These are phyloP conservation scores for Periglandula ipomoeae DNA, from an alignment of 2,329 filamentous ascomycete genomes.

Conservation along the genomic window DNA sequence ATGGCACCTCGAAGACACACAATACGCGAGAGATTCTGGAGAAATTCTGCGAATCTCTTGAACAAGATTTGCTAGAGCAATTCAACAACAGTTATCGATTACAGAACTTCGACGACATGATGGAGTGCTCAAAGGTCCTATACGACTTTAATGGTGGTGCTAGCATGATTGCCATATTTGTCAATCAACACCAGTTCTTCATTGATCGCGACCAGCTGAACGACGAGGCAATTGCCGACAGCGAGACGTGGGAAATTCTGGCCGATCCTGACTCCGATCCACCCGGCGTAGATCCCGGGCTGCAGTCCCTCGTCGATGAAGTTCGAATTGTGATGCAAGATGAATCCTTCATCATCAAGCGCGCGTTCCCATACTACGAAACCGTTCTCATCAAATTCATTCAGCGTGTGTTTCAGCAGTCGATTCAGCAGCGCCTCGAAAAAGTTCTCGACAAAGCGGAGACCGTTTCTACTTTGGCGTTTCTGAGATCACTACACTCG, in stretches of 20 bases:
- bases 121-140: slow-evolving; percentile 88
- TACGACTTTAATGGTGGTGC: slow-evolving; percentile 93
- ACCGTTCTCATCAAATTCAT: slow-evolving; percentile 89
- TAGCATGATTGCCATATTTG: slow-evolving; percentile 90
- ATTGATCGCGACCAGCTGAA: slow-evolving; percentile 89
- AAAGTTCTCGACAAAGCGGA: slow-evolving; percentile 94
- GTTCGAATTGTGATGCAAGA: slow-evolving; percentile 94
- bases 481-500: slow-evolving; percentile 81
- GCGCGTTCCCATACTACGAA: slow-evolving; percentile 93
- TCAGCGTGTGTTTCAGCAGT: slow-evolving; percentile 95
- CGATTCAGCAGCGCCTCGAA: slow-evolving; percentile 90
- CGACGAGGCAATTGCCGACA: slow-evolving; percentile 70
- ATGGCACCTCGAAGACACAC: slow-evolving; percentile 33
- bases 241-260: slow-evolving; percentile 77
- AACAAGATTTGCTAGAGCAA: slow-evolving; percentile 90
- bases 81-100: slow-evolving; percentile 95
- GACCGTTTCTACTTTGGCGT: slow-evolving; percentile 83
- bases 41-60: slow-evolving; percentile 90
- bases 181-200: slow-evolving; percentile 99
- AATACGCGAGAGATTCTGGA: slow-evolving; percentile 86
- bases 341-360: slow-evolving; percentile 92
- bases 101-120: slow-evolving; percentile 97
- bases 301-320: slow-evolving; percentile 89
- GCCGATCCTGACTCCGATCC: slow-evolving; percentile 92
- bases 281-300: slow-evolving; percentile 80